phyloP scores from a whole-genome alignment of 1,284 basidiomycete genomes.

The Ganoderma meredithae region DNA sequence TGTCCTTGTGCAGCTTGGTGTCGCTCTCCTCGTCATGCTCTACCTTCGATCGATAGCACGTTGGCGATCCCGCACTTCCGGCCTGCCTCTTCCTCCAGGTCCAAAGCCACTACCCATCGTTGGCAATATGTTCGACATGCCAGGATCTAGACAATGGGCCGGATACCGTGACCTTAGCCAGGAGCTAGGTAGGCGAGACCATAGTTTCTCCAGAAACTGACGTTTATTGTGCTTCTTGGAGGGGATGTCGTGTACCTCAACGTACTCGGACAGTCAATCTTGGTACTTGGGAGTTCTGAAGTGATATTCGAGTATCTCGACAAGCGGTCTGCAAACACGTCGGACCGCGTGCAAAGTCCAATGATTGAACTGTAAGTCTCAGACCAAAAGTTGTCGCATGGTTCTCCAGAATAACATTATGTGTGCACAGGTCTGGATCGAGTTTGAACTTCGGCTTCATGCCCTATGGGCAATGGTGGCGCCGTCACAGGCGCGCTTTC shows the following conservation, averaged over 20 bases:
- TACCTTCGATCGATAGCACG: background rate
- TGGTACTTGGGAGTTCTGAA: conserved; percentile 2
- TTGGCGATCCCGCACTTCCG: conserved; percentile 8
- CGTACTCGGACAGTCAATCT: background rate
- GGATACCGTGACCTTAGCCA: conserved; percentile 1
- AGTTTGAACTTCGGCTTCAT: conserved; percentile 22
- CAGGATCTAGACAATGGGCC: conserved; percentile 11
- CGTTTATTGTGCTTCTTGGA: background rate
- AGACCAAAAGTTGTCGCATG: background rate
- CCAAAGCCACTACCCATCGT: conserved; percentile 9
- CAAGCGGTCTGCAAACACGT: conserved; percentile 7
- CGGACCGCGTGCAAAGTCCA: conserved; percentile 4
- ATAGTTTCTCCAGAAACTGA: too few species aligned
- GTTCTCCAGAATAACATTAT: background rate
- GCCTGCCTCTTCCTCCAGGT: conserved; percentile 15
- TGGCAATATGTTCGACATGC: conserved; percentile 17
- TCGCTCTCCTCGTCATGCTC: background rate
- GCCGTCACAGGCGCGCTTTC: conserved; percentile 28
- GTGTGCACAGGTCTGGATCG: background rate
- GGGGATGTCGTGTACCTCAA: conserved; percentile 7
- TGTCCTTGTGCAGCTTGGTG: too few species aligned
- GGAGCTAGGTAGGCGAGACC: conserved; percentile 10
- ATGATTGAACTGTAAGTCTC: background rate
- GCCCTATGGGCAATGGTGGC: conserved; percentile 32
- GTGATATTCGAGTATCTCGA: conserved; percentile 5